Evolutionary conservation across 129 eudicot genomes (phyloP).

Genomic region (Erigeron canadensis): DNA sequence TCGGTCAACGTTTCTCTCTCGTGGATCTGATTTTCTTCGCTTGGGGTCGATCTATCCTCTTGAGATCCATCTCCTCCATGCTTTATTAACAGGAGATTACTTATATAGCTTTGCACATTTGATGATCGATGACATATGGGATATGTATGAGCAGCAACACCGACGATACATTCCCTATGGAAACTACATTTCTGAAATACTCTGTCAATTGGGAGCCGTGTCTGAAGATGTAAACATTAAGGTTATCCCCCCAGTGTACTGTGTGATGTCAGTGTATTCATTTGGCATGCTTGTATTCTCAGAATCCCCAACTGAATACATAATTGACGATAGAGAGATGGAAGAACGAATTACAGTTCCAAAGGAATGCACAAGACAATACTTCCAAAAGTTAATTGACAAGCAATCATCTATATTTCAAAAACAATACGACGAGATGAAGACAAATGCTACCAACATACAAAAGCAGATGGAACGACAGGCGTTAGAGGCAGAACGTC

Average conservation of each 20-base stretch:
- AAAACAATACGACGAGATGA: neutral
- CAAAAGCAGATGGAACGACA: no score
- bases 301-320: neutral
- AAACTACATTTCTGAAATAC: conserved; percentile 2
- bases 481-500: no score
- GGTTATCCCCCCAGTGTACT: no score
- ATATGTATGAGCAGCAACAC: conserved; percentile 4
- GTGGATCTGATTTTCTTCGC: no score
- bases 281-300: no score
- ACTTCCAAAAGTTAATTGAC: neutral
- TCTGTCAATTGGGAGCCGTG: neutral
- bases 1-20: conserved; percentile 1
- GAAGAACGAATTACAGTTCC: neutral
- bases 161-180: neutral
- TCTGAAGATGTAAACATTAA: neutral
- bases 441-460: no score
- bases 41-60: no score
- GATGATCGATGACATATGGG: conserved; percentile 16
- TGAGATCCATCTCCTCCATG: conserved; percentile 11
- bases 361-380: neutral
- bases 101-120: conserved; percentile 15
- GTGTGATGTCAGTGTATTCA: no score
- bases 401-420: neutral
- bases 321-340: neutral
- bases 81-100: neutral